Base-by-base conservation (phyloP, 371 early-diverging fungal species). In the Dichotomocladium elegans region DNA sequence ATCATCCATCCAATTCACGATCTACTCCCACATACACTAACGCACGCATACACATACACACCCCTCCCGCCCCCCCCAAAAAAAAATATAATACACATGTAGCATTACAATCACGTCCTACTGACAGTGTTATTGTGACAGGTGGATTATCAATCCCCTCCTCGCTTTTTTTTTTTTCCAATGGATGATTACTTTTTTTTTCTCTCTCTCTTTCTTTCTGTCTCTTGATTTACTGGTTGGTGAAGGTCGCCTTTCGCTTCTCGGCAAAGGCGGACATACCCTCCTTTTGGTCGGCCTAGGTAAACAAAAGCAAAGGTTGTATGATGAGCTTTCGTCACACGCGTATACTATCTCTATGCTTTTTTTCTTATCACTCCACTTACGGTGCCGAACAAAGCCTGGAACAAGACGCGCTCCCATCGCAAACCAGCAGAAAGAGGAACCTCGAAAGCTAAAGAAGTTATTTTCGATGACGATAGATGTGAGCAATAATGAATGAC, bases 191-290 rank as follows among this genome's bases (percentile, higher is more conserved):
- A 37, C 15, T 17, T 5, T 2, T 37, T 37, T 21, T 37, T 37
- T 37, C n/a, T 37, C 37, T 17, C 21, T 4, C 17, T 6, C 21
- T 37, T 5, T 37, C 4, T 43, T 43, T 5, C 17, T 47, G 10
- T 12, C 25, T 12, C 26, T 35, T n/a, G n/a, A 21, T 60, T 80
- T 86, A 96, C 70, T 92, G 83, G 80, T 96, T 72, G 51, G 72
- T 89, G 79, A 92, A 98, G 43, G 80, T 84, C 53, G 99, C 78
- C 71, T 85, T 82, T 65, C 99, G 85, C 85, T 98, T 98, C 68
- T 94, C 94, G 42, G 83, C 88, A 69, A 98, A 98, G 10, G 99
- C 99, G n/a, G 58, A 47, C 96, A 96, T 97, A 48, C 99, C 99
- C 78, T 98, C 99, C 74, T 88, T 92, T 77, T 95, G 94, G 71